Percentiles rank a stretch among this genome's conserved stretches.
Evolutionary conservation across 176 grass and related monocot species (phyloP).

Genomic region (Aegilops umbellulata): DNA sequence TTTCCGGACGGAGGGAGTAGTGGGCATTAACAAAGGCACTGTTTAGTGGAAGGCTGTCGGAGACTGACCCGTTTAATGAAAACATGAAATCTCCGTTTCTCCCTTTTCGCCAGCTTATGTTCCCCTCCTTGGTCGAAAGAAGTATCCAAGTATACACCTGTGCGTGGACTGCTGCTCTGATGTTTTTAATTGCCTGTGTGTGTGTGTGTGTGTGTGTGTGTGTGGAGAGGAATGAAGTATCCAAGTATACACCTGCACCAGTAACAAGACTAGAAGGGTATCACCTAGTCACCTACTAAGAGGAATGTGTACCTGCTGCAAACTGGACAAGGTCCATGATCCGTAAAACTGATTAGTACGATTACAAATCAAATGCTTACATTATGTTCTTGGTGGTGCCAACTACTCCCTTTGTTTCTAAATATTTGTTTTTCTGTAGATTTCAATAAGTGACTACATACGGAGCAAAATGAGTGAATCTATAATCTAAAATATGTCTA

Average conservation of each 20-base stretch:
- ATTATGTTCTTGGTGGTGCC: background rate
- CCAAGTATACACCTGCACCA: constrained; percentile 3
- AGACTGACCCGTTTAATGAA: background rate
- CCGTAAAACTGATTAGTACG: background rate
- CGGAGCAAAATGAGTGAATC: too few relatives aligned
- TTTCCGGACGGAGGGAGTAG: too few relatives aligned
- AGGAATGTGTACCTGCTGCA: background rate
- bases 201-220: too few relatives aligned
- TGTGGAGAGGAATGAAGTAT: background rate
- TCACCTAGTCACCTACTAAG: background rate
- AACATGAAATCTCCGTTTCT: background rate
- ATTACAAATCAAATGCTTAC: background rate
- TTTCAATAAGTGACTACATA: too few relatives aligned
- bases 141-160: too few relatives aligned
- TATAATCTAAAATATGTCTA: too few relatives aligned
- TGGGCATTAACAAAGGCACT: background rate
- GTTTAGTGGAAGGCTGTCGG: background rate
- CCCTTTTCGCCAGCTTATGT: background rate
- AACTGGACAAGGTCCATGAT: constrained; percentile 1
- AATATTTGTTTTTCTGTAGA: too few relatives aligned
- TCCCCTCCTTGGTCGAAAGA: background rate
- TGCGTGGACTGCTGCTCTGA: background rate
- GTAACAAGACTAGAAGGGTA: background rate
- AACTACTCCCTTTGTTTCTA: too few relatives aligned
- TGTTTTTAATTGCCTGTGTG: too few relatives aligned